Conservation (phyloP, 495 filamentous ascomycete genomes). For the Cladorrhinum samala region DNA sequence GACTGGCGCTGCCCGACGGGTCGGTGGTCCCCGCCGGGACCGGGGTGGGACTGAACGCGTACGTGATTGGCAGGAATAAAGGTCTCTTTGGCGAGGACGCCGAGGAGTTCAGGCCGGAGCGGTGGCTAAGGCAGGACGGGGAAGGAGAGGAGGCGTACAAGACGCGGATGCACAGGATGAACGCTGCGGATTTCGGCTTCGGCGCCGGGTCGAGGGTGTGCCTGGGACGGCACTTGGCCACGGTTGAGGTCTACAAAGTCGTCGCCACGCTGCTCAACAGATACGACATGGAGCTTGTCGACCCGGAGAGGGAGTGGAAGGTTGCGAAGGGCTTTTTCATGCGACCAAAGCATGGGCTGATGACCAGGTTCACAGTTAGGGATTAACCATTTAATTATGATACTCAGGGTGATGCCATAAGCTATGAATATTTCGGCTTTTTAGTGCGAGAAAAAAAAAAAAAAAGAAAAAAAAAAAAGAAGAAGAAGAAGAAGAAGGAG, state of each 20-base stretch:
- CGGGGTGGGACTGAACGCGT: slow-evolving; percentile 26
- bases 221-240: slow-evolving; percentile 56
- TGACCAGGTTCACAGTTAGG: slow-evolving; percentile 3
- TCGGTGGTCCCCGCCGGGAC: slow-evolving; percentile 43
- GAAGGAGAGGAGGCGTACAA: slow-evolving; percentile 20
- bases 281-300: slow-evolving; percentile 35
- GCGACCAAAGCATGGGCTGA: slow-evolving; percentile 11
- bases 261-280: slow-evolving; percentile 53
- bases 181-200: slow-evolving; percentile 39
- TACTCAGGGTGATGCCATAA: too few species aligned
- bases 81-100: slow-evolving; percentile 44
- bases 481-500: too few species aligned
- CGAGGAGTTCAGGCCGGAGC: slow-evolving; percentile 46
- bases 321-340: slow-evolving; percentile 11
- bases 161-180: slow-evolving; percentile 15
- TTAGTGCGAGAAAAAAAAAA: too few species aligned
- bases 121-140: slow-evolving; percentile 30
- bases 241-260: slow-evolving; percentile 61
- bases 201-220: slow-evolving; percentile 56
- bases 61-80: slow-evolving; percentile 29
- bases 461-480: too few species aligned
- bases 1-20: slow-evolving; percentile 42
- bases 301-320: slow-evolving; percentile 14
- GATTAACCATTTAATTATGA: too few species aligned
- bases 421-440: too few species aligned